Evolutionary conservation across 805 yeast species (phyloP).

Genomic region (Zygotorulaspora sp.): DNA sequence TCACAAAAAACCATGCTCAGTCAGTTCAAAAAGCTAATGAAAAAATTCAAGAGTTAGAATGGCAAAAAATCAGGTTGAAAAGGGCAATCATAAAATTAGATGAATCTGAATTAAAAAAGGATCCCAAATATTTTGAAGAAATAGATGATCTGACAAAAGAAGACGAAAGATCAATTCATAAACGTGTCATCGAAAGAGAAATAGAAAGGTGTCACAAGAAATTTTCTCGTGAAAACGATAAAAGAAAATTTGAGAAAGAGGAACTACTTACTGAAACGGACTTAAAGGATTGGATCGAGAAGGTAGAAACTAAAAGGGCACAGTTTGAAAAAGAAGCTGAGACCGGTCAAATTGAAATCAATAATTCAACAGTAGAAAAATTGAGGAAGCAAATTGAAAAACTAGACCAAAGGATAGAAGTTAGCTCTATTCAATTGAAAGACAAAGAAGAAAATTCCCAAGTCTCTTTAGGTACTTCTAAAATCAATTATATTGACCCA

Average conservation of each 20-base stretch:
- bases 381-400: constrained; percentile 65
- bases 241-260: constrained; percentile 53
- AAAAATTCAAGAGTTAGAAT: constrained; percentile 69
- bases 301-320: constrained; percentile 47
- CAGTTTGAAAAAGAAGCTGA: constrained; percentile 55
- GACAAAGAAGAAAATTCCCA: constrained; percentile 93
- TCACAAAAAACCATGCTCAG: constrained; percentile 77
- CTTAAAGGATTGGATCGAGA: constrained; percentile 53
- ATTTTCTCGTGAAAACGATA: constrained; percentile 74
- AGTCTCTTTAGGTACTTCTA: constrained; percentile 89
- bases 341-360: constrained; percentile 54
- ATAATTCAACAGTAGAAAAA: constrained; percentile 59
- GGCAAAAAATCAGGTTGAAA: constrained; percentile 77
- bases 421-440: constrained; percentile 68
- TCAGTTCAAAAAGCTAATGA: constrained; percentile 76
- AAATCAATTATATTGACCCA: constrained; percentile 93
- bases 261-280: constrained; percentile 51
- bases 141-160: constrained; percentile 62
- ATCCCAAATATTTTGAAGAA: constrained; percentile 60
- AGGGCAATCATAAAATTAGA: constrained; percentile 67
- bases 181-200: constrained; percentile 58
- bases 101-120: constrained; percentile 44
- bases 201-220: constrained; percentile 59
- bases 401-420: constrained; percentile 64
- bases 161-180: constrained; percentile 56